These are phyloP conservation scores for Saccharum hybrid DNA, from an alignment of 202 grass and related monocot species.

Conservation along the genomic window DNA sequence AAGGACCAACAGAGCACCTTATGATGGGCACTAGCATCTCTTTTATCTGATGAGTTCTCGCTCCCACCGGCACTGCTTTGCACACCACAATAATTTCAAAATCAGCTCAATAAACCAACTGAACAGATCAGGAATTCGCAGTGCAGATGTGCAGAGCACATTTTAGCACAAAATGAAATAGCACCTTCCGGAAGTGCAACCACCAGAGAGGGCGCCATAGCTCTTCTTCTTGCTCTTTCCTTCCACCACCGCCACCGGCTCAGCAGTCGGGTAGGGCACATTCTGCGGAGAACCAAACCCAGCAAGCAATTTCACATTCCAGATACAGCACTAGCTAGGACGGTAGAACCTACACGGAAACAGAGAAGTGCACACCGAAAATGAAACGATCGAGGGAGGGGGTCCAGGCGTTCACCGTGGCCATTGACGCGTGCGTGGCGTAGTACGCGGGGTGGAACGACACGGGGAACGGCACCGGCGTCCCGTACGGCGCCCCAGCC, in stretches of 20 bases:
- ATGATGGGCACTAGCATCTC: slow-evolving; percentile 36
- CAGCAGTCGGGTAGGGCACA: slow-evolving; percentile 41
- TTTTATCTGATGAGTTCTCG: slow-evolving; percentile 57
- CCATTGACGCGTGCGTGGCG: slow-evolving; percentile 63
- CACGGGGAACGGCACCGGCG: too few species aligned
- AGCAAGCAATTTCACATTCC: not conserved
- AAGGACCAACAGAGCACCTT: slow-evolving; percentile 55
- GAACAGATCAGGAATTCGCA: slow-evolving; percentile 3
- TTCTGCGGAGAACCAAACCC: slow-evolving; percentile 47
- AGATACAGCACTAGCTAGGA: not conserved
- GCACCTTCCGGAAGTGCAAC: slow-evolving; percentile 59
- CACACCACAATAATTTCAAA: slow-evolving; percentile 8
- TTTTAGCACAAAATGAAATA: not conserved
- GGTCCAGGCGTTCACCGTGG: slow-evolving; percentile 54
- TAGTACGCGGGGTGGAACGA: slow-evolving; percentile 60
- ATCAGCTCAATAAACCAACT: slow-evolving; percentile 8
- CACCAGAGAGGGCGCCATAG: slow-evolving; percentile 33
- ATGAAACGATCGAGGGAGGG: slow-evolving; percentile 4
- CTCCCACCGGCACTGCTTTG: slow-evolving; percentile 55
- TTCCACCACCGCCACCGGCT: slow-evolving; percentile 41
- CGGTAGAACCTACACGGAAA: not conserved
- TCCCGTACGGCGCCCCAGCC: slow-evolving; percentile 44
- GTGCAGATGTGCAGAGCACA: not conserved
- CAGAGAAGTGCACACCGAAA: not conserved
- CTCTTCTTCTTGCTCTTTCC: slow-evolving; percentile 57